Conservation (phyloP, 2,329 filamentous ascomycete species). For the Penicillium sp. region DNA sequence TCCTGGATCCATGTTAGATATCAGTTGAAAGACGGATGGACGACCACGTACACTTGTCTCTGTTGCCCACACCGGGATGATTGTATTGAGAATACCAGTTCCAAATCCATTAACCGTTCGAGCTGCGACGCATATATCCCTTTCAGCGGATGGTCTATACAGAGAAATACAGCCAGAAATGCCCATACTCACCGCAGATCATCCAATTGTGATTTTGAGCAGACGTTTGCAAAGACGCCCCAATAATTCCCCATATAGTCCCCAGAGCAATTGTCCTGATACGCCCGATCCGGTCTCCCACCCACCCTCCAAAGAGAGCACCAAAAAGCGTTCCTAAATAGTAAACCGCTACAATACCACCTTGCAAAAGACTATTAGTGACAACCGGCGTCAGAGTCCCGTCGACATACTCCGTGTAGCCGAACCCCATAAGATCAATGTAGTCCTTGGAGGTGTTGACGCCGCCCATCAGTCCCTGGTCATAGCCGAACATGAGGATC, state of each 20-base stretch:
- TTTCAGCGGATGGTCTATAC: too few species aligned
- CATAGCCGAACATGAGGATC: conserved; percentile 66
- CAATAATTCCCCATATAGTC: conserved; percentile 55
- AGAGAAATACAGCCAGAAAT: background rate
- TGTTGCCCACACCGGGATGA: conserved; percentile 68
- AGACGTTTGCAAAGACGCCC: conserved; percentile 61
- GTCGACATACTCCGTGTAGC: conserved; percentile 51
- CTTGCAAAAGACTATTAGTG: conserved; percentile 58
- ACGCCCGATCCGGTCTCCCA: conserved; percentile 60
- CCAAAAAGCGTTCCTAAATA: conserved; percentile 63
- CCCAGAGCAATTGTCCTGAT: conserved; percentile 62
- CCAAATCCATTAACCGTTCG: conserved; percentile 62
- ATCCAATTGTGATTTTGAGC: conserved; percentile 66
- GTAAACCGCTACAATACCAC: conserved; percentile 58
- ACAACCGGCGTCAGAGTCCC: conserved; percentile 49
- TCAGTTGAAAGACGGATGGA: background rate
- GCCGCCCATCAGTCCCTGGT: conserved; percentile 54
- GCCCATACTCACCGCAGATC: conserved; percentile 55
- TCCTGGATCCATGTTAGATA: conserved; percentile 35
- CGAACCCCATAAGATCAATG: conserved; percentile 62
- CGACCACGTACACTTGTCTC: conserved; percentile 46
- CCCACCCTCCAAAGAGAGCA: conserved; percentile 59
- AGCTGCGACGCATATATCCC: conserved; percentile 30
- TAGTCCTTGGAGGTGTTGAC: conserved; percentile 65
- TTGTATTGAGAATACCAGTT: conserved; percentile 66